These are phyloP conservation scores for Saccharomyces hybrid DNA, from an alignment of 1,139 yeast species.

Conservation along the genomic window DNA sequence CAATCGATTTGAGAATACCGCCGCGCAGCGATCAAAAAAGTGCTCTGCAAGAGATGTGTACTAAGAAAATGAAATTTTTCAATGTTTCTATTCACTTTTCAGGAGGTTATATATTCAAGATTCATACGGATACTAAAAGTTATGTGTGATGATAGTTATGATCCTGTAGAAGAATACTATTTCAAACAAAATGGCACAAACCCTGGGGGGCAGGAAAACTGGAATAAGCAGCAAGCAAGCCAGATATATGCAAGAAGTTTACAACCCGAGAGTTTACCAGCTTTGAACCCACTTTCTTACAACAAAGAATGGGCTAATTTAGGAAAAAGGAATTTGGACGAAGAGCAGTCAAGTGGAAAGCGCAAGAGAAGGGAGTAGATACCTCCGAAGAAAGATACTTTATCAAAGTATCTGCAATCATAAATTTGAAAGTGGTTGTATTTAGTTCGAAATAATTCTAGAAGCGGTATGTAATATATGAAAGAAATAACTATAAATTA, in stretches of 20 bases:
- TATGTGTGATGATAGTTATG: neutral
- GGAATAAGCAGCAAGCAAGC: neutral
- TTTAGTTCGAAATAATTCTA: neutral
- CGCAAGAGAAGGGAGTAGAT: neutral
- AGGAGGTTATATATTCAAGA: neutral
- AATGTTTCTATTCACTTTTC: neutral
- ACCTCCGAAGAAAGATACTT: neutral
- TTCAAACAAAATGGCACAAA: neutral
- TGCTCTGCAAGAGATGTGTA: neutral
- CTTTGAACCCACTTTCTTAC: neutral
- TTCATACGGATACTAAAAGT: neutral
- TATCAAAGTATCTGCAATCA: neutral
- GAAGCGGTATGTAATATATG: neutral
- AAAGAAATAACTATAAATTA: neutral
- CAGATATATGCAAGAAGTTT: constrained; percentile 3
- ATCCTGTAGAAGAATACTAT: constrained; percentile 2
- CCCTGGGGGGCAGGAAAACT: neutral
- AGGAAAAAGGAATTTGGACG: neutral
- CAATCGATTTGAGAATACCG: neutral
- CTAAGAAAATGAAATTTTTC: neutral
- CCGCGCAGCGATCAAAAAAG: neutral
- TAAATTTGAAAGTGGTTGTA: neutral
- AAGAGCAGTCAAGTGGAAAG: neutral
- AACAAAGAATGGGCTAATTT: neutral
- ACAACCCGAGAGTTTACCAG: constrained; percentile 4